These are phyloP conservation scores for Fusarium buharicum DNA, from an alignment of 2,329 filamentous ascomycete genomes.

Conservation along the genomic window DNA sequence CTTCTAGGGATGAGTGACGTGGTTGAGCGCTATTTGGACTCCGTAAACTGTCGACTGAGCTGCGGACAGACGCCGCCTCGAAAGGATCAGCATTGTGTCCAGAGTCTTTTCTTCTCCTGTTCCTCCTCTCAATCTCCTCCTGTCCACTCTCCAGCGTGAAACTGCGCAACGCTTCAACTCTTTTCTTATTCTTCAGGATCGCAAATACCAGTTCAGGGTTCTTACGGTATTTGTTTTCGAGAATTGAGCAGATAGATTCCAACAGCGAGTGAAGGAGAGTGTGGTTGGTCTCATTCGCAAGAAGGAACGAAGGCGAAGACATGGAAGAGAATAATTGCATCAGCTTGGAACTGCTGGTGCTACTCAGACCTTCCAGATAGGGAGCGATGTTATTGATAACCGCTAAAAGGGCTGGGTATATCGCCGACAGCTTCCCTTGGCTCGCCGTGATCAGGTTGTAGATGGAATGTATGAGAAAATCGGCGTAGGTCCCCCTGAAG, in stretches of 20 bases:
- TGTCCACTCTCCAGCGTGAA: conserved; percentile 94
- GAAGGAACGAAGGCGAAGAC: conserved; percentile 90
- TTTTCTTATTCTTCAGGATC: conserved; percentile 80
- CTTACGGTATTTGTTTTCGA: conserved; percentile 86
- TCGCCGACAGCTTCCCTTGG: conserved; percentile 87
- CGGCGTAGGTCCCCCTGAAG: conserved; percentile 90
- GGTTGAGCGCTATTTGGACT: conserved; percentile 61
- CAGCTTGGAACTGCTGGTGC: conserved; percentile 80
- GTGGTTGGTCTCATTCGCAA: conserved; percentile 94
- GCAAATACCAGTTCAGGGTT: conserved; percentile 85
- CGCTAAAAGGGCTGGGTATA: conserved; percentile 90
- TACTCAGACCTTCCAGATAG: conserved; percentile 80
- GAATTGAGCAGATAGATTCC: conserved; percentile 87
- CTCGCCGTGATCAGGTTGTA: conserved; percentile 91
- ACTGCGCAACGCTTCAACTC: conserved; percentile 83
- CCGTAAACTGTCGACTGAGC: conserved; percentile 74
- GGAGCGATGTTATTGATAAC: conserved; percentile 94
- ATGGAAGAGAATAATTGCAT: conserved; percentile 91
- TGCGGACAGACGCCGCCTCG: conserved; percentile 63
- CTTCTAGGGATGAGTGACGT: conserved; percentile 46
- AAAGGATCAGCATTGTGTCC: conserved; percentile 60
- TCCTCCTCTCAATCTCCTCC: conserved; percentile 86
- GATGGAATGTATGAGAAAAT: conserved; percentile 95
- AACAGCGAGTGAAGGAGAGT: conserved; percentile 81
- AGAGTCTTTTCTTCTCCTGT: conserved; percentile 74